phyloP scores from a whole-genome alignment of 2,329 filamentous ascomycete genomes.

The Diaporthe australafricana region DNA sequence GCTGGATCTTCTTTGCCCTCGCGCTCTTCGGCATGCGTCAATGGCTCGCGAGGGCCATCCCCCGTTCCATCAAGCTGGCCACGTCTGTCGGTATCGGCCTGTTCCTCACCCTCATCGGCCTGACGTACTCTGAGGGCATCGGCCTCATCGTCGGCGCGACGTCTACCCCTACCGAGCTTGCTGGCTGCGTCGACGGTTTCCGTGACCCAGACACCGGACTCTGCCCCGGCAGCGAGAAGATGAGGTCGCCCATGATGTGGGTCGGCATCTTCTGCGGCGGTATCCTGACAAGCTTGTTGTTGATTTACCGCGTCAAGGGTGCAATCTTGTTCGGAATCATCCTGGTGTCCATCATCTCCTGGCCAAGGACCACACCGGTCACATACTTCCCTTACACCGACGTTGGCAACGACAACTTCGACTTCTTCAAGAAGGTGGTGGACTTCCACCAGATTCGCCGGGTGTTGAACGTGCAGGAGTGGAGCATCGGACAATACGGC shows the following conservation, averaged over 20 bases:
- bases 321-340: conserved; percentile 87
- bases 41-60: conserved; percentile 87
- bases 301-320: conserved; percentile 89
- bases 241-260: conserved; percentile 88
- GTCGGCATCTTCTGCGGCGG: conserved; percentile 89
- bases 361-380: conserved; percentile 80
- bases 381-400: conserved; percentile 84
- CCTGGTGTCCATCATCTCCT: conserved; percentile 88
- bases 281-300: conserved; percentile 81
- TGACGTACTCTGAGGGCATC: conserved; percentile 86
- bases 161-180: conserved; percentile 78
- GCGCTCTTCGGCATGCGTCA: conserved; percentile 86
- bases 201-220: conserved; percentile 58
- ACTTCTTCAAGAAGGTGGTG: conserved; percentile 91
- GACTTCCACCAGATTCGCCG: conserved; percentile 82
- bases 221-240: conserved; percentile 75
- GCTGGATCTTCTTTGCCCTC: conserved; percentile 84
- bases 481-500: conserved; percentile 75
- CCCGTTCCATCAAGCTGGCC: conserved; percentile 86
- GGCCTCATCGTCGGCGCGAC: conserved; percentile 78
- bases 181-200: conserved; percentile 70
- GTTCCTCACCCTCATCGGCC: conserved; percentile 80
- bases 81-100: conserved; percentile 88
- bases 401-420: conserved; percentile 76
- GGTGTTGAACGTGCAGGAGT: conserved; percentile 78